Evolutionary conservation across 2,329 filamentous ascomycete species (phyloP), one percentile per base, ranked within the genome.

Genomic region (Arthroderma sp.): DNA sequence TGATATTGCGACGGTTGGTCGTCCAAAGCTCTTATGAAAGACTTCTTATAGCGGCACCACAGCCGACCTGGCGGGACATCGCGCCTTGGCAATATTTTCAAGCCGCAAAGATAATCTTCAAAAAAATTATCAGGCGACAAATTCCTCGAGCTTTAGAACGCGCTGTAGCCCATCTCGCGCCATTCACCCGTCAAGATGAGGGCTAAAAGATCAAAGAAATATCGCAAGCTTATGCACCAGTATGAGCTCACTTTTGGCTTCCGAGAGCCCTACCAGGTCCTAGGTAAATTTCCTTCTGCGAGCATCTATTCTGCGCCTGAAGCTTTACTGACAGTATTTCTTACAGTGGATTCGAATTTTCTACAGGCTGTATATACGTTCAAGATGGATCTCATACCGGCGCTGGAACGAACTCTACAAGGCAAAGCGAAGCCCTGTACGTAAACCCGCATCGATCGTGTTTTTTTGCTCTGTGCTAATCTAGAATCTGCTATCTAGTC

Each of bases 201-300:
- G 57, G 79, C 78, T 44, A 85, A 84, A 66, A 72, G 77, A 48
- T 73, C 71, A 36, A 82, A 84, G 65, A 80, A 82, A 56, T 87
- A 86, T 63, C 78, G 81, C 60, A 95, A 95, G 78, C 79, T 95
- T 58, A 93, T 98, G 81, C 82, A 86, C 66, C 82, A 89, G 60
- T 94, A 88, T 74, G 79, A 81, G 59, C 75, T 89, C 63, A 80
- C 79, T 49, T 95, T 94, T 61, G 82, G 83, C 49, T 95, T 95
- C 64, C 85, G 88, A 54, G 84, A 91, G 66, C 87, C 91, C 7
- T 96, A 95, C 68, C 91, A 96, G 68, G 82, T 94, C 42, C 70
- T 94, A 37, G 71, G 78, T 82, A 68, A 47, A 69, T 11, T 27
- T n/a, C 30, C 31, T 22, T 28, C 27, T 5, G 6, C 3, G 30